phyloP scores from a whole-genome alignment of 2,329 filamentous ascomycete species.

The Westerdykella aurantiaca region DNA sequence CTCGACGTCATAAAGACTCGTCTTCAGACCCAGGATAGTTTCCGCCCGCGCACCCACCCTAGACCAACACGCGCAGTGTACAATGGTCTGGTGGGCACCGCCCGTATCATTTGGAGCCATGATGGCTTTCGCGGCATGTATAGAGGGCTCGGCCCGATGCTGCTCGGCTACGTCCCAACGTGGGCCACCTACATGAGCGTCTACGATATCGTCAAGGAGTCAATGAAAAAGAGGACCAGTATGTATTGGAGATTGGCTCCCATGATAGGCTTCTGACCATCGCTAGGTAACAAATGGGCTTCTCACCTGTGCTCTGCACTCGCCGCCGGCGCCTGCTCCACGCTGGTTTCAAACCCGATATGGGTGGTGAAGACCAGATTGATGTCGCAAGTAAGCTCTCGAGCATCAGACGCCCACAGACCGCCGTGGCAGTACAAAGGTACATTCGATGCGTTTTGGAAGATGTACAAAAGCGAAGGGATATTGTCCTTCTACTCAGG shows the following conservation, averaged over 20 bases:
- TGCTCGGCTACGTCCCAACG: slow-evolving; percentile 91
- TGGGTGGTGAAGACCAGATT: slow-evolving; percentile 99
- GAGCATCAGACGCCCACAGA: slow-evolving; percentile 50
- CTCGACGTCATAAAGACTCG: slow-evolving; percentile 99
- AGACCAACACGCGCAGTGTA: slow-evolving; percentile 59
- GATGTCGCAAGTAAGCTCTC: slow-evolving; percentile 79
- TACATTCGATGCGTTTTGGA: slow-evolving; percentile 84
- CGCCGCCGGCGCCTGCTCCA: slow-evolving; percentile 85
- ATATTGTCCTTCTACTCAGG: slow-evolving; percentile 91
- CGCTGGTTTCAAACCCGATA: slow-evolving; percentile 91
- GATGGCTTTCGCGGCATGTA: slow-evolving; percentile 91
- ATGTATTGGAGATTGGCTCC: slow-evolving; percentile 5
- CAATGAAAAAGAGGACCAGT: slow-evolving; percentile 60
- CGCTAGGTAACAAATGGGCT: slow-evolving; percentile 64
- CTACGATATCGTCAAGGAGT: slow-evolving; percentile 82
- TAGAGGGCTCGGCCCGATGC: slow-evolving; percentile 85
- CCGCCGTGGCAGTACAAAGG: slow-evolving; percentile 87
- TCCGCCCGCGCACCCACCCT: slow-evolving; percentile 51
- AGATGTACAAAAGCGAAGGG: slow-evolving; percentile 93
- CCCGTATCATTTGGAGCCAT: slow-evolving; percentile 74
- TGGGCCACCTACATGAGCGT: slow-evolving; percentile 98
- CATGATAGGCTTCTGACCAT: slow-evolving; percentile 3
- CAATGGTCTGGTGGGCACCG: slow-evolving; percentile 80
- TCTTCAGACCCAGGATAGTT: slow-evolving; percentile 88
- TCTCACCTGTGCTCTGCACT: slow-evolving; percentile 87